These are phyloP conservation scores for Torulaspora indica DNA, from an alignment of 805 yeast species.

Conservation along the genomic window DNA sequence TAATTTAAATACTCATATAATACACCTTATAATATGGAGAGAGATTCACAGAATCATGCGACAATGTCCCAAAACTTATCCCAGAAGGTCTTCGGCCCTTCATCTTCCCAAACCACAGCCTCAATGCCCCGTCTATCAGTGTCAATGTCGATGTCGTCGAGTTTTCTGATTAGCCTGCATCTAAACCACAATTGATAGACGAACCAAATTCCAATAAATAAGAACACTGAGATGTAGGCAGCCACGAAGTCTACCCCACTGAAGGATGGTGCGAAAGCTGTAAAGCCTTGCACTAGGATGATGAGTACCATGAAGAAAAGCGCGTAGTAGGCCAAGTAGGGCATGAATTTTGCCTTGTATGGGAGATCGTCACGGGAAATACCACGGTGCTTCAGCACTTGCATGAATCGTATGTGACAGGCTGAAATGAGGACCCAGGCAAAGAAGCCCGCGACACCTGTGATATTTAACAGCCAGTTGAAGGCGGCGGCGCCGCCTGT, in stretches of 20 bases:
- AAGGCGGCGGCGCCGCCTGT: slow-evolving; percentile 54
- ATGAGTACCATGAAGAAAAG: slow-evolving; percentile 49
- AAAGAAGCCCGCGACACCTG: slow-evolving; percentile 73
- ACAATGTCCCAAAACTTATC: slow-evolving; percentile 50
- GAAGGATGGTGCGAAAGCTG: slow-evolving; percentile 51
- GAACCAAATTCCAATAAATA: slow-evolving; percentile 53
- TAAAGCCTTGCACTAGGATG: slow-evolving; percentile 67
- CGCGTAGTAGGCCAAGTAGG: slow-evolving; percentile 62
- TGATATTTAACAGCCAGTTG: slow-evolving; percentile 67
- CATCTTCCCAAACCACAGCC: slow-evolving; percentile 54
- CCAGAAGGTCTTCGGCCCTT: slow-evolving; percentile 45
- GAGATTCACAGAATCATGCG: slow-evolving; percentile 24
- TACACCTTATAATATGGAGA: neutral
- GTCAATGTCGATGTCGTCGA: slow-evolving; percentile 65
- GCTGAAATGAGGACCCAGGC: slow-evolving; percentile 65
- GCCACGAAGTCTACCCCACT: slow-evolving; percentile 58
- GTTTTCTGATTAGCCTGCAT: slow-evolving; percentile 42
- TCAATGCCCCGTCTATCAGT: slow-evolving; percentile 63
- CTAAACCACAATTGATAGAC: slow-evolving; percentile 51
- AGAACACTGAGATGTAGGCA: slow-evolving; percentile 63
- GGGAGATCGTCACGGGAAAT: slow-evolving; percentile 67
- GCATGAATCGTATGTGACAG: slow-evolving; percentile 67
- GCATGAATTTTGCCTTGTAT: slow-evolving; percentile 68
- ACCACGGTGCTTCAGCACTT: slow-evolving; percentile 55
- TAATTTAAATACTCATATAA: neutral